Conservation (phyloP, 1,284 basidiomycete species). For the Ceratobasidium sp. region DNA sequence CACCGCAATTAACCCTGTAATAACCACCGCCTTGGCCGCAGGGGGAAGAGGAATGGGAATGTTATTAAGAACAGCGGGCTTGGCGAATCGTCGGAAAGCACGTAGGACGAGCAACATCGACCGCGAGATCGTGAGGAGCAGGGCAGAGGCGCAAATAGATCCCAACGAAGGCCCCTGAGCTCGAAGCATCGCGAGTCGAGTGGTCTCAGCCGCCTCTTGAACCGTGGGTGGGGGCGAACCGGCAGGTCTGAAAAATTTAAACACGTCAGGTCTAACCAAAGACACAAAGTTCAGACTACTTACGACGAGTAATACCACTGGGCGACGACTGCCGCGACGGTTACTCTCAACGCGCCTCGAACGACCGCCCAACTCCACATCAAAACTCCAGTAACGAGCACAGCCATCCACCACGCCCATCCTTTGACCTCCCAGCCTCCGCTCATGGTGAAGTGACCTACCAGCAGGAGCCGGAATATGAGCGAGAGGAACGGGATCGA, state of each 20-base stretch:
- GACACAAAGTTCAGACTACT: conserved; percentile 52
- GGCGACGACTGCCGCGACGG: conserved; percentile 86
- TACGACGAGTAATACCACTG: conserved; percentile 95
- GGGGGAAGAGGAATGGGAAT: conserved; percentile 58
- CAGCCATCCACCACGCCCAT: conserved; percentile 89
- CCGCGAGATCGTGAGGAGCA: conserved; percentile 81
- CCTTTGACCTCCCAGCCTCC: conserved; percentile 76
- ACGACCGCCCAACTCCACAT: conserved; percentile 93
- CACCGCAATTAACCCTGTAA: conserved; percentile 55
- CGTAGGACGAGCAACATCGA: conserved; percentile 64
- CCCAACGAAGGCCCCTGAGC: conserved; percentile 87
- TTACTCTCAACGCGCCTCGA: conserved; percentile 82
- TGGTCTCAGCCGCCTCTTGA: conserved; percentile 72
- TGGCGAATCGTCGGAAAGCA: conserved; percentile 62
- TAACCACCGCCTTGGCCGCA: conserved; percentile 61
- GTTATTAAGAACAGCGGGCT: conserved; percentile 65
- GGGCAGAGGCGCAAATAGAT: conserved; percentile 79
- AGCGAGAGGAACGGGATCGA: conserved; percentile 90
- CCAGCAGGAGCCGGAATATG: conserved; percentile 82
- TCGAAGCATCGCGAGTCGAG: conserved; percentile 83
- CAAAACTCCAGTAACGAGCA: conserved; percentile 78
- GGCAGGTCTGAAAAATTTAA: conserved; percentile 60
- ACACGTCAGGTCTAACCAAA: conserved; percentile 14
- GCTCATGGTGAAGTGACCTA: conserved; percentile 70
- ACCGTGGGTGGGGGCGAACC: conserved; percentile 62